A percentile compares a stretch with the other conserved stretches of the same genome.
phyloP scores from a whole-genome alignment of 2,329 filamentous ascomycete species.

The Paecilomyces variotii region DNA sequence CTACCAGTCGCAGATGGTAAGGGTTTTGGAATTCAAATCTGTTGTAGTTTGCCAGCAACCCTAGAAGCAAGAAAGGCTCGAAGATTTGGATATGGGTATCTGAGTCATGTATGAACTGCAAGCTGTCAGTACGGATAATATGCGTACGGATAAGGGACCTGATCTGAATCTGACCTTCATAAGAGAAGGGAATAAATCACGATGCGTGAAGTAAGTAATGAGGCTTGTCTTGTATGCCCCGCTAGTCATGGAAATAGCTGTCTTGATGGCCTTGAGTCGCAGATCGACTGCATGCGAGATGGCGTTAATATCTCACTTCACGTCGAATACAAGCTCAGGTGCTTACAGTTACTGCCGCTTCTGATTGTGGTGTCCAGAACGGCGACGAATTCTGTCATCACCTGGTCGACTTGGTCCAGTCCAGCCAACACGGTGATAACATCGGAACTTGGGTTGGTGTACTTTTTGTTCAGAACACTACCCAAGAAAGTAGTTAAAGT shows the following conservation, averaged over 20 bases:
- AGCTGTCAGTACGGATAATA: conserved; percentile 5
- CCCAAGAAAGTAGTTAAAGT: conserved; percentile 84
- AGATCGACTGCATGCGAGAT: conserved; percentile 52
- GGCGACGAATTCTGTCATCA: conserved; percentile 83
- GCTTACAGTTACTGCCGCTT: conserved; percentile 62
- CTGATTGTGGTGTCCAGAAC: conserved; percentile 76
- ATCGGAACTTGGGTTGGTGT: conserved; percentile 90
- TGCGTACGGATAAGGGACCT: neutral
- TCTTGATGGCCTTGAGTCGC: conserved; percentile 70
- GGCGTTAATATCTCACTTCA: neutral
- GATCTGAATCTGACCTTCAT: conserved; percentile 64
- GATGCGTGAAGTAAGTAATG: conserved; percentile 88
- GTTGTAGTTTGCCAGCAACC: conserved; percentile 92
- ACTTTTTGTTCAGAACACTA: conserved; percentile 76
- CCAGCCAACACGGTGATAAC: conserved; percentile 86
- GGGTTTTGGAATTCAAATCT: conserved; percentile 99
- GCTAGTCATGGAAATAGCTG: conserved; percentile 74
- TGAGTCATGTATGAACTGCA: conserved; percentile 73
- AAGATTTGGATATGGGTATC: conserved; percentile 57
- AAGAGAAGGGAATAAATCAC: conserved; percentile 85
- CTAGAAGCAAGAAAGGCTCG: conserved; percentile 73
- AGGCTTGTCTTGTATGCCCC: conserved; percentile 95
- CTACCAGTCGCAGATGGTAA: conserved; percentile 81
- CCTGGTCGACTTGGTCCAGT: conserved; percentile 74
- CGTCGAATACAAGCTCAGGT: neutral